These are phyloP conservation scores for Lotmaria passim DNA, from an alignment of 208 protist species.

Conservation along the genomic window DNA sequence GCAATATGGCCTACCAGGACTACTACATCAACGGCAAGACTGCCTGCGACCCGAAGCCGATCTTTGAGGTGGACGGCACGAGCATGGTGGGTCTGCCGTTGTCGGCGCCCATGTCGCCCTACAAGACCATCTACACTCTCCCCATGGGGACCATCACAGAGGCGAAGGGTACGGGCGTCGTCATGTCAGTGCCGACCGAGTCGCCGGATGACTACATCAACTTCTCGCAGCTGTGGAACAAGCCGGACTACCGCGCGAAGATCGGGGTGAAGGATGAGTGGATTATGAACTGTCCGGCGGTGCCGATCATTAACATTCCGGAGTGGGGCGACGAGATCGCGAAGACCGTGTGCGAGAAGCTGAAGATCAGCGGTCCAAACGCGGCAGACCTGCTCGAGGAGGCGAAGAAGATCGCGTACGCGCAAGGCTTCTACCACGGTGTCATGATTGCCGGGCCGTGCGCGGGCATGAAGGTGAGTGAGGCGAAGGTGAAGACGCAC, in stretches of 20 bases:
- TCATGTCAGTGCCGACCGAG: constrained; percentile 98
- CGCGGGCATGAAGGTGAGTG: constrained; percentile 84
- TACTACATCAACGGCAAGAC: constrained; percentile 89
- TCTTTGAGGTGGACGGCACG: constrained; percentile 92
- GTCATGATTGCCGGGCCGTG: constrained; percentile 84
- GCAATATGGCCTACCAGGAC: constrained; percentile 97
- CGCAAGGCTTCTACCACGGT: constrained; percentile 98
- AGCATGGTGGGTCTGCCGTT: constrained; percentile 96
- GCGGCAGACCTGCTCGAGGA: constrained; percentile 95
- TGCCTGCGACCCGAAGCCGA: constrained; percentile 53
- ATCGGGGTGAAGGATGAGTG: constrained; percentile 95
- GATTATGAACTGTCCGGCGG: constrained; percentile 93
- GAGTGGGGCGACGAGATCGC: constrained; percentile 88
- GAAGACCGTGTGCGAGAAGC: constrained; percentile 93
- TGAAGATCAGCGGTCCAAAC: constrained; percentile 97
- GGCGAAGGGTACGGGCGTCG: constrained; percentile 98
- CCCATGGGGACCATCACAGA: constrained; percentile 98
- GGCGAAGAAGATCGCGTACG: constrained; percentile 98
- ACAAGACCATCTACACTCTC: constrained; percentile 96
- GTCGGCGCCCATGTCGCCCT: constrained; percentile 87
- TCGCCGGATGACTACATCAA: constrained; percentile 99
- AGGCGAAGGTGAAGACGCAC: constrained; percentile 94
- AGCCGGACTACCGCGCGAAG: constrained; percentile 93
- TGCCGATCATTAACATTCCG: constrained; percentile 97
- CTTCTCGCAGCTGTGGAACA: constrained; percentile 95